Base-by-base conservation (phyloP, 2,329 filamentous ascomycete species). In the Emericellopsis atlantica region DNA sequence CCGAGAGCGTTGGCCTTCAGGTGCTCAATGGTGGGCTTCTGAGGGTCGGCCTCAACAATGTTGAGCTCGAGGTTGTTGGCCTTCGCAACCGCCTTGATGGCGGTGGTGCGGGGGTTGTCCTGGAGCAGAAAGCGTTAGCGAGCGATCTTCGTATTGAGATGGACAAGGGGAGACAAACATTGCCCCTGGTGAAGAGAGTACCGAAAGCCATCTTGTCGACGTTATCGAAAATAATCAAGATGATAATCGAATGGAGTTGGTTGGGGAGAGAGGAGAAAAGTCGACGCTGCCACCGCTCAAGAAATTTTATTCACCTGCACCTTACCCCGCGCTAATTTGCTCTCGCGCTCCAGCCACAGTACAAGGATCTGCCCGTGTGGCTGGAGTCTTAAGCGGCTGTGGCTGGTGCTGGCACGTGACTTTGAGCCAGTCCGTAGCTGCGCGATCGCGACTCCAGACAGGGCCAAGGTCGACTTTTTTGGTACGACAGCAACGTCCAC, bases 61-160 rank as follows among this genome's bases (percentile, higher is more conserved):
- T 95, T 87, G 55, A 98, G 66, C 51, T 96, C 88, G 61, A 98
- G 78, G 64, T 84, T 81, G 71, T 96, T 96, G 72, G 87, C 88
- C 82, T 98, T 96, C 57, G 92, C 92, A 61, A 95, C 86, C 56
- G 86, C 89, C 65, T 82, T 79, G 67, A 95, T 84, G 64, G 81
- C 81, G 59, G 83, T 84, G 66, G 83, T 84, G 74, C 90, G 89
- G 67, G 84, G 74, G 78, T 95, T 95, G 62, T 75, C 77, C 89
- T 95, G 60, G 45, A 53, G 46, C n/a, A 48, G 46, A 46, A 45
- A 21, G 42, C 49, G 43, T 47, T 43, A 49, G 46, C 51, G 58
- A 51, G 53, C 49, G 42, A 43, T 40, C 40, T 31, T 44, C 44
- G 48, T 46, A 36, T 41, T 40, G 43, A 48, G 41, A 16, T 44